A percentile compares a stretch with the other conserved stretches of the same genome.
phyloP scores from a whole-genome alignment of 2,329 filamentous ascomycete genomes.

The Gnomoniopsis sp. region DNA sequence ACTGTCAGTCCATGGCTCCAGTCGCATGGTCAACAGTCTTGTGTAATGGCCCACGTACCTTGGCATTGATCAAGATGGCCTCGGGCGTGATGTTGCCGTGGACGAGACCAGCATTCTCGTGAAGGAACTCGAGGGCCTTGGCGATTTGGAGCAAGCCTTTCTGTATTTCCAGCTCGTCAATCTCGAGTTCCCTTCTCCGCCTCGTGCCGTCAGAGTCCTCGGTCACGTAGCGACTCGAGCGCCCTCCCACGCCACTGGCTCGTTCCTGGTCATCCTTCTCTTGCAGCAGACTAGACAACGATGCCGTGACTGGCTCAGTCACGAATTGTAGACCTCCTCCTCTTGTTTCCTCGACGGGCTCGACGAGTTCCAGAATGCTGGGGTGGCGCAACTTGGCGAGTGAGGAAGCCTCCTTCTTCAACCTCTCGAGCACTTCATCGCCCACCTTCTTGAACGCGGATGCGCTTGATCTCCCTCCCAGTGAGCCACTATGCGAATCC shows the following conservation, averaged over 20 bases:
- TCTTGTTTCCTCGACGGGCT: slow-evolving; percentile 92
- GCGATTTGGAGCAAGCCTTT: slow-evolving; percentile 91
- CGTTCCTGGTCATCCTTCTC: slow-evolving; percentile 89
- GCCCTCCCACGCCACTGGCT: slow-evolving; percentile 62
- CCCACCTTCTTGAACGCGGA: slow-evolving; percentile 73
- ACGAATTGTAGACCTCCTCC: slow-evolving; percentile 93
- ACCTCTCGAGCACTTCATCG: slow-evolving; percentile 84
- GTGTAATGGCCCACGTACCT: slow-evolving; percentile 49
- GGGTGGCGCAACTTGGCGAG: slow-evolving; percentile 87
- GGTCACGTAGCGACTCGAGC: slow-evolving; percentile 75
- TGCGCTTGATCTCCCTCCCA: slow-evolving; percentile 59
- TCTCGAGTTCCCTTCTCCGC: slow-evolving; percentile 77
- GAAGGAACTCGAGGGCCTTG: slow-evolving; percentile 91
- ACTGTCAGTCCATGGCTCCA: slow-evolving; percentile 21
- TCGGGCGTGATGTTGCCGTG: slow-evolving; percentile 95
- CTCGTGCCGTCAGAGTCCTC: slow-evolving; percentile 73
- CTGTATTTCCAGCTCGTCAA: slow-evolving; percentile 96
- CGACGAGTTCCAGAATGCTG: slow-evolving; percentile 85
- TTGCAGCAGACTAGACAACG: slow-evolving; percentile 74
- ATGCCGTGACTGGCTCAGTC: slow-evolving; percentile 86
- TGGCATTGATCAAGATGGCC: slow-evolving; percentile 88
- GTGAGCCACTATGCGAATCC: slow-evolving; percentile 62
- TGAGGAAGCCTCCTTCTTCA: slow-evolving; percentile 89
- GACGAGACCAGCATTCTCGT: slow-evolving; percentile 90
- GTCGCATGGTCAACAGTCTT: neutral